These are phyloP conservation scores for Cercospora sesami DNA, from an alignment of 2,329 filamentous ascomycete genomes.

Conservation along the genomic window DNA sequence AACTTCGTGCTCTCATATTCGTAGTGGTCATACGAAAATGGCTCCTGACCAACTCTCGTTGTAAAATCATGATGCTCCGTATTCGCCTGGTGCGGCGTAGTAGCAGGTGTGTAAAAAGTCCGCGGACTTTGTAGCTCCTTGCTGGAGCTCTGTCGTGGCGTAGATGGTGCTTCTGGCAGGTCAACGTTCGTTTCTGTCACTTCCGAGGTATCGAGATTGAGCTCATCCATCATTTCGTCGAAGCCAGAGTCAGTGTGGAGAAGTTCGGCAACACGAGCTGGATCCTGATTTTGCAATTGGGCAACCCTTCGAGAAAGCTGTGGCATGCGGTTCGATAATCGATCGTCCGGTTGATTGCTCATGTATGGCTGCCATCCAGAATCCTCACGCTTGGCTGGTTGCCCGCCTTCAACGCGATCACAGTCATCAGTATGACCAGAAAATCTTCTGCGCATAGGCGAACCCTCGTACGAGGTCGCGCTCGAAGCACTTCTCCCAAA, in stretches of 20 bases:
- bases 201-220: constrained; percentile 7
- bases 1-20: constrained; percentile 9
- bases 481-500: constrained; percentile 39
- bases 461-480: constrained; percentile 30
- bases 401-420: constrained; percentile 10
- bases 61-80: neutral
- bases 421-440: constrained; percentile 6
- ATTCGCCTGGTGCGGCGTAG: neutral
- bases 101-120: constrained; percentile 13
- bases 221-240: constrained; percentile 46
- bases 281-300: neutral
- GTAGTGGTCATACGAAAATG: neutral
- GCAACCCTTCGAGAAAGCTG: constrained; percentile 2
- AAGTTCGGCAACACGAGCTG: constrained; percentile 12
- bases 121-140: constrained; percentile 6
- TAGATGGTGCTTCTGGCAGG: constrained; percentile 2
- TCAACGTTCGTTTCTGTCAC: neutral
- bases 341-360: neutral
- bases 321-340: neutral
- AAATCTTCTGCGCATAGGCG: constrained; percentile 2
- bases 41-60: neutral
- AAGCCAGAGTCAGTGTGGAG: constrained; percentile 43
- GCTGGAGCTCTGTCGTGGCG: constrained; percentile 6
- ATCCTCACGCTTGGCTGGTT: constrained; percentile 7
- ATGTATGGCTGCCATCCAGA: neutral